These are phyloP conservation scores for Gossypium longicalyx DNA, from an alignment of 345 rosid species.

Conservation along the genomic window DNA sequence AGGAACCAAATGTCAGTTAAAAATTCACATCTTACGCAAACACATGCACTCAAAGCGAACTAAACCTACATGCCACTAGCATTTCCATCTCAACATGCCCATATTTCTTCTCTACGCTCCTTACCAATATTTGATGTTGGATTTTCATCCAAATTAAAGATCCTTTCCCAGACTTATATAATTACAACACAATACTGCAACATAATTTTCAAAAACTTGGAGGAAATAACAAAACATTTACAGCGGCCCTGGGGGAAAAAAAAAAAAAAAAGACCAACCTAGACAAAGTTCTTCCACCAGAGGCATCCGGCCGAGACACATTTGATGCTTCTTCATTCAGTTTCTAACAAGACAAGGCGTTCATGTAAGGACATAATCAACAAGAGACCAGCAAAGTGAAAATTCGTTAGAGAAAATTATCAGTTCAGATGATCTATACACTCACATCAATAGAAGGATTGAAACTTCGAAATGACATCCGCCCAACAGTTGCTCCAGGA, in stretches of 20 bases:
- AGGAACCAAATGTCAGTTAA: neutral
- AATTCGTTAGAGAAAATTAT: slow-evolving; percentile 14
- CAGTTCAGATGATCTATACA: slow-evolving; percentile 24
- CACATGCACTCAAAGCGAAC: neutral
- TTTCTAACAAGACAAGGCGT: slow-evolving; percentile 54
- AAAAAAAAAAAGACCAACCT: slow-evolving; percentile 35
- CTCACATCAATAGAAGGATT: slow-evolving; percentile 92
- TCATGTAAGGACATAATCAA: slow-evolving; percentile 24
- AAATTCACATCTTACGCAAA: neutral
- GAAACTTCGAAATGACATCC: slow-evolving; percentile 93
- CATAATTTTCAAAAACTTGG: neutral
- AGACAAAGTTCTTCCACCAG: slow-evolving; percentile 36
- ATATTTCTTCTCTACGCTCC: neutral
- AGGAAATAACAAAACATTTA: neutral
- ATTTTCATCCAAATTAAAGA: neutral
- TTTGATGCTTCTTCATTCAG: slow-evolving; percentile 54
- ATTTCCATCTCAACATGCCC: slow-evolving; percentile 1
- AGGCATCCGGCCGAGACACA: slow-evolving; percentile 29
- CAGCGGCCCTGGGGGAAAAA: neutral
- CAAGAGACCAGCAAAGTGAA: slow-evolving; percentile 18
- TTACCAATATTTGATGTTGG: neutral
- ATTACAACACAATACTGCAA: neutral
- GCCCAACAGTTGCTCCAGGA: slow-evolving; percentile 71
- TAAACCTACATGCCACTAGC: neutral
- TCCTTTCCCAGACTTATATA: neutral